phyloP scores from a whole-genome alignment of 805 yeast species.

The Blastobotrys chiropterorum region DNA sequence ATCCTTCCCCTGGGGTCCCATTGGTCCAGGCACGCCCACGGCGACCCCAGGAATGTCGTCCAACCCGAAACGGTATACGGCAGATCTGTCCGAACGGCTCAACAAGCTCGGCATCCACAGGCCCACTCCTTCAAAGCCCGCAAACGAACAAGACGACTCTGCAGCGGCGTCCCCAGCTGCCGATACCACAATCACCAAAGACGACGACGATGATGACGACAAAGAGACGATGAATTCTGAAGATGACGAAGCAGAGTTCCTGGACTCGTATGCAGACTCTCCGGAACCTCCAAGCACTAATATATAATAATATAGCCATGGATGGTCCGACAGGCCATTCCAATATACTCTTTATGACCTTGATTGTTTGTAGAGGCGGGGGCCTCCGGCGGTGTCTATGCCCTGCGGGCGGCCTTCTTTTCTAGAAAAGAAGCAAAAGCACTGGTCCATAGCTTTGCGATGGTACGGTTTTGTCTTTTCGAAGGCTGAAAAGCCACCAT shows the following conservation, averaged over 20 bases:
- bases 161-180: not conserved
- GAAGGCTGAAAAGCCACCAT: too few species aligned
- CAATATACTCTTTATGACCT: too few species aligned
- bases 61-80: not conserved
- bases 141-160: not conserved
- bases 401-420: too few species aligned
- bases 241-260: slow-evolving; percentile 8
- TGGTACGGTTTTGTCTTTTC: too few species aligned
- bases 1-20: slow-evolving; percentile 1
- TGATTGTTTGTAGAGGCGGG: too few species aligned
- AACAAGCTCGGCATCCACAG: not conserved
- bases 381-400: too few species aligned
- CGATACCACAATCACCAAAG: slow-evolving; percentile 1
- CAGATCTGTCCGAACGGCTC: not conserved
- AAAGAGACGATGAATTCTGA: not conserved
- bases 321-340: too few species aligned
- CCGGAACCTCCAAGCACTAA: not conserved
- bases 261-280: slow-evolving; percentile 7
- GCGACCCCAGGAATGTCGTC: not conserved
- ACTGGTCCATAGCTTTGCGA: too few species aligned
- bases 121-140: not conserved
- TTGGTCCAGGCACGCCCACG: not conserved
- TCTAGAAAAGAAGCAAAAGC: too few species aligned
- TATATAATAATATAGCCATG: not conserved
- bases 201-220: not conserved